Conservation (phyloP, 495 filamentous ascomycete species). For the Penicillium soppii region DNA sequence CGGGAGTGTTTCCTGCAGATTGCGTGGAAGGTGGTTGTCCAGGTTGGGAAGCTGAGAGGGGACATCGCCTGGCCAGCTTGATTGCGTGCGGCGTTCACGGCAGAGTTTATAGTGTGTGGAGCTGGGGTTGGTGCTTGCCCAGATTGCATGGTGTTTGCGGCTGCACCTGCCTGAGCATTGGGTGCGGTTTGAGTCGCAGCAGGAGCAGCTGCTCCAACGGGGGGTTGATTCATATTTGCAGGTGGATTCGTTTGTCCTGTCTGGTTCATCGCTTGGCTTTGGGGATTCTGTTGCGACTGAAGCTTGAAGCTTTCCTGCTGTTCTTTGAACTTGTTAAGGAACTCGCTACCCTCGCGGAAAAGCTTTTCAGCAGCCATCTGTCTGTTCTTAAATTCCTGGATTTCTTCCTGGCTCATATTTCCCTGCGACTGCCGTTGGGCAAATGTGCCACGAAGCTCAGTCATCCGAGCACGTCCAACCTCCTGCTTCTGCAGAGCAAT, state of each 20-base stretch:
- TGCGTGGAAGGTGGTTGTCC: constrained; percentile 40
- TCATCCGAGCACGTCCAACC: constrained; percentile 38
- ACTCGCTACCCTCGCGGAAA: constrained; percentile 46
- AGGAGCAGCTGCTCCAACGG: constrained; percentile 13
- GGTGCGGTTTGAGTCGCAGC: constrained; percentile 18
- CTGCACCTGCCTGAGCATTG: constrained; percentile 22
- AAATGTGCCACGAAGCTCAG: constrained; percentile 40
- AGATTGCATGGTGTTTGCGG: constrained; percentile 28
- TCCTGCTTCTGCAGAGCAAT: constrained; percentile 54
- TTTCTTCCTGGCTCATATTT: constrained; percentile 44
- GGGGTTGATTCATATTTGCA: constrained; percentile 11
- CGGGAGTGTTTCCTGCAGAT: constrained; percentile 40
- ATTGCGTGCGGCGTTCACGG: constrained; percentile 50
- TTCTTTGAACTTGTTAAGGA: constrained; percentile 48
- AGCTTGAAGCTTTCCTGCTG: constrained; percentile 47
- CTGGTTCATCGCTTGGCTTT: constrained; percentile 25
- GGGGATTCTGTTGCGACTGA: constrained; percentile 39
- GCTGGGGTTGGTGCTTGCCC: constrained; percentile 44
- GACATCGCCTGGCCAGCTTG: constrained; percentile 44
- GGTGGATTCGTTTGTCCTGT: constrained; percentile 11
- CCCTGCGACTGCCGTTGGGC: constrained; percentile 35
- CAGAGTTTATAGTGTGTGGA: constrained; percentile 54
- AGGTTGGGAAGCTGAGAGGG: constrained; percentile 36
- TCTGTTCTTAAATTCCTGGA: constrained; percentile 41
- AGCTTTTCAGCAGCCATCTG: constrained; percentile 46